phyloP scores from a whole-genome alignment of 495 filamentous ascomycete species.

The Poronia punctata region DNA sequence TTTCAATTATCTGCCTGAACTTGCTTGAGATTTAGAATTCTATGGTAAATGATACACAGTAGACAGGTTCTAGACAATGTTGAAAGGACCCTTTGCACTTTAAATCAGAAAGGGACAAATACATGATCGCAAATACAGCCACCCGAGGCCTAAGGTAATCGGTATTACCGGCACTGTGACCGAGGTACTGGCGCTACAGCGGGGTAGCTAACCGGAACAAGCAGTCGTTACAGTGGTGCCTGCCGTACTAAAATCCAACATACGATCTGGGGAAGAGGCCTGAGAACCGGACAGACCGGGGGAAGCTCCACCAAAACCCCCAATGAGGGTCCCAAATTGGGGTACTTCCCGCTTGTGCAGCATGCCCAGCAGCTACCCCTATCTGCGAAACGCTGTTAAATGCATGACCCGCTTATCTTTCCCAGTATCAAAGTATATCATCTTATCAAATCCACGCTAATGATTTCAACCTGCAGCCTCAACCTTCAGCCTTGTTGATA shows the following conservation, averaged over 20 bases:
- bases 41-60: background rate
- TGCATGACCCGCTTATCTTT: too few relatives aligned
- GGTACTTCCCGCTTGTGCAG: too few relatives aligned
- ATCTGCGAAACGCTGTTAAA: too few relatives aligned
- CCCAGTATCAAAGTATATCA: too few relatives aligned
- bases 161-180: conserved; percentile 1
- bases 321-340: too few relatives aligned
- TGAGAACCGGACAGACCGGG: too few relatives aligned
- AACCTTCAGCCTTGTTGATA: too few relatives aligned
- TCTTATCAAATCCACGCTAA: too few relatives aligned
- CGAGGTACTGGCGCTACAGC: conserved; percentile 9
- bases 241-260: conserved; percentile 4
- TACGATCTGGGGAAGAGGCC: conserved; percentile 15
- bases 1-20: background rate
- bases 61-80: background rate
- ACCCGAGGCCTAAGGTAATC: conserved; percentile 11
- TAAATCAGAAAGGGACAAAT: background rate
- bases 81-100: background rate
- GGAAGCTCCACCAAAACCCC: too few relatives aligned
- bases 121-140: conserved; percentile 10
- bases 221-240: background rate
- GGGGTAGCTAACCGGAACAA: conserved; percentile 8
- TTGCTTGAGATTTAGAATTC: too few relatives aligned
- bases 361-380: too few relatives aligned
- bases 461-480: too few relatives aligned